Evolutionary conservation across 148 eudicot genomes (phyloP).

Genomic region (Persicaria maculosa): DNA sequence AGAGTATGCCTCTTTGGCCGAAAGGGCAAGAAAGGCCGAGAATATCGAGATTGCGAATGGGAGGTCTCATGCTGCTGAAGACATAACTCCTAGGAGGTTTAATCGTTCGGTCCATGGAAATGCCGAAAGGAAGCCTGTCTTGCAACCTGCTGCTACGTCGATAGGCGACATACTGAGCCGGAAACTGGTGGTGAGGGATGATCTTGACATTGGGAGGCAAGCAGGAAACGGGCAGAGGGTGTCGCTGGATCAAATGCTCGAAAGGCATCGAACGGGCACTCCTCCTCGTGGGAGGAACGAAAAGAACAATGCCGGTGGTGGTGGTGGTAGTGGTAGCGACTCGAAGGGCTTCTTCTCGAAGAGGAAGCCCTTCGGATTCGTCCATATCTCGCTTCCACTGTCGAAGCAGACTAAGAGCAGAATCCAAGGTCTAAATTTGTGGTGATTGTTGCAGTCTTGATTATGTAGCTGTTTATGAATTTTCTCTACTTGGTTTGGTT

Average conservation of each 20-base stretch:
- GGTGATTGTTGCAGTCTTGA: constrained; percentile 21
- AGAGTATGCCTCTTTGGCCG: constrained; percentile 49
- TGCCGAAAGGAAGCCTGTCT: constrained; percentile 26
- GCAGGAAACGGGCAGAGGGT: constrained; percentile 26
- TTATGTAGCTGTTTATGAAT: background rate
- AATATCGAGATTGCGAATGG: constrained; percentile 21
- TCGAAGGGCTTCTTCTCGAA: constrained; percentile 41
- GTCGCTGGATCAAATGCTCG: constrained; percentile 11
- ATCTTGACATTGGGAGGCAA: constrained; percentile 40
- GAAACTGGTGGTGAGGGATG: constrained; percentile 52
- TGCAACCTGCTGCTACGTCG: constrained; percentile 41
- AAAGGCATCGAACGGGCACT: constrained; percentile 43
- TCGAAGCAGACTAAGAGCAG: constrained; percentile 48
- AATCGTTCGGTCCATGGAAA: constrained; percentile 9
- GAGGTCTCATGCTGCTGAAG: constrained; percentile 10
- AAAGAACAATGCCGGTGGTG: constrained; percentile 22
- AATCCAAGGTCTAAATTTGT: constrained; percentile 25
- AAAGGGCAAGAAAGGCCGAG: constrained; percentile 49
- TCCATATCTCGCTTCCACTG: constrained; percentile 51
- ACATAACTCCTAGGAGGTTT: constrained; percentile 15
- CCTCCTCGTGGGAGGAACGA: constrained; percentile 27
- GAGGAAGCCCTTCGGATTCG: constrained; percentile 57
- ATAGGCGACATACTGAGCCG: constrained; percentile 63
- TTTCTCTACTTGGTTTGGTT: background rate
- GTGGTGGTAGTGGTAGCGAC: constrained; percentile 17